Percentiles rank a stretch among this genome's conserved stretches.
Evolutionary conservation across 352 stramenopile genomes (phyloP).

Genomic region (Phytophthora idaei): DNA sequence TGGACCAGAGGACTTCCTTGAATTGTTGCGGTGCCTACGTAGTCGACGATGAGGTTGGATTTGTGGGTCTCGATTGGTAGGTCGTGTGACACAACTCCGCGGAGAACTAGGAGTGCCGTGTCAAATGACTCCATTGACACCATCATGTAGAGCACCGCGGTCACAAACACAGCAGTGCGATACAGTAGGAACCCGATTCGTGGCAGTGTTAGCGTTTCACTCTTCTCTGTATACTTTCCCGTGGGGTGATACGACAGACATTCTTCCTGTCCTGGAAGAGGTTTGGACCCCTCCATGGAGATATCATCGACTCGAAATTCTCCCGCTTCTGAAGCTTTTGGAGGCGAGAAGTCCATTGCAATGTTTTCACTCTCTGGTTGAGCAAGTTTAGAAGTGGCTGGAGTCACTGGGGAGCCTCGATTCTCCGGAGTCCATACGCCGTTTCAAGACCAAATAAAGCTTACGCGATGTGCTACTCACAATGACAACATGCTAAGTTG

Average conservation of each 20-base stretch:
- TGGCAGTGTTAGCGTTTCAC: slow-evolving; percentile 11
- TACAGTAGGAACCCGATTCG: slow-evolving; percentile 28
- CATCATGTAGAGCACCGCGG: slow-evolving; percentile 26
- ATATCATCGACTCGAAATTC: slow-evolving; percentile 10
- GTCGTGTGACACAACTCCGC: slow-evolving; percentile 21
- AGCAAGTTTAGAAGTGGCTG: slow-evolving; percentile 8
- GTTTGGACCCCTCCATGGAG: neutral
- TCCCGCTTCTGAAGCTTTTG: neutral
- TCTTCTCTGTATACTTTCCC: slow-evolving; percentile 2
- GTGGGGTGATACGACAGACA: slow-evolving; percentile 1
- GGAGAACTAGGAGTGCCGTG: slow-evolving; percentile 23
- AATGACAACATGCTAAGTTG: no score
- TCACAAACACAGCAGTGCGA: slow-evolving; percentile 23
- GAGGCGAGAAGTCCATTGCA: slow-evolving; percentile 3
- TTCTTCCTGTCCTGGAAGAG: neutral
- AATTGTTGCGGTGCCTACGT: slow-evolving; percentile 32
- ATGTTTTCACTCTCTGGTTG: neutral
- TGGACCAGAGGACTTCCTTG: slow-evolving; percentile 39
- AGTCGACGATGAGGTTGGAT: slow-evolving; percentile 35
- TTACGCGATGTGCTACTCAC: no score
- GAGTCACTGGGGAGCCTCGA: neutral
- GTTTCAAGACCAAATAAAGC: neutral
- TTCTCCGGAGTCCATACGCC: neutral
- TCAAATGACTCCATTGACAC: slow-evolving; percentile 25
- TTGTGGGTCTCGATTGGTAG: slow-evolving; percentile 18